A percentile compares a stretch with the other conserved stretches of the same genome.
Evolutionary conservation across 1,284 basidiomycete genomes (phyloP).

Genomic region (Apiotrichum domesticum): DNA sequence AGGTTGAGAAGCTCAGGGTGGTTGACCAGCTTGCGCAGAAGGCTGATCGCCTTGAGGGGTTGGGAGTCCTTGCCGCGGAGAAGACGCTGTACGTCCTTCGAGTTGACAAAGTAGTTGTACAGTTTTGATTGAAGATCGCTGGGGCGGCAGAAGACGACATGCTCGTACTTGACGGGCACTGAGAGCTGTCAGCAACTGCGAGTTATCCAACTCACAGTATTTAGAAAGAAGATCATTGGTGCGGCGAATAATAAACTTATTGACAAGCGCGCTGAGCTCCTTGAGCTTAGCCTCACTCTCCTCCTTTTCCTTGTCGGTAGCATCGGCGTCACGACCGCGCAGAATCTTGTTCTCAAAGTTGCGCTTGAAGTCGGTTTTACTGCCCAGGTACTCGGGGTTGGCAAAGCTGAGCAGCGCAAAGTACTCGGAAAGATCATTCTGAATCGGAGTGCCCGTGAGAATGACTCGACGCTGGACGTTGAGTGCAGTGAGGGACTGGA

Average conservation of each 20-base stretch:
- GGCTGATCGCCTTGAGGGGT: slow-evolving; percentile 93
- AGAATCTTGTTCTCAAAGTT: slow-evolving; percentile 95
- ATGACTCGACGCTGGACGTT: slow-evolving; percentile 93
- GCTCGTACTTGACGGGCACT: slow-evolving; percentile 99
- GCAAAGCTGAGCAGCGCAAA: slow-evolving; percentile 95
- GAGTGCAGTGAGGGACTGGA: slow-evolving; percentile 74
- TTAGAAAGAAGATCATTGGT: slow-evolving; percentile 97
- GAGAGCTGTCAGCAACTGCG: background rate
- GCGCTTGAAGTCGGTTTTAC: slow-evolving; percentile 88
- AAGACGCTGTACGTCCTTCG: slow-evolving; percentile 87
- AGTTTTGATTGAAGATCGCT: slow-evolving; percentile 83
- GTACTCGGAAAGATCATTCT: slow-evolving; percentile 96
- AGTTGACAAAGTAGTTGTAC: slow-evolving; percentile 89
- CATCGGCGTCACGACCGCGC: slow-evolving; percentile 85
- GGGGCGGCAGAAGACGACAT: slow-evolving; percentile 92
- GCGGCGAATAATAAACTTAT: slow-evolving; percentile 93
- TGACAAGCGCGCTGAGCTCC: slow-evolving; percentile 83
- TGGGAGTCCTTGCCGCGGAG: slow-evolving; percentile 87
- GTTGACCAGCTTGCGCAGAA: slow-evolving; percentile 96
- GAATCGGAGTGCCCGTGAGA: slow-evolving; percentile 89
- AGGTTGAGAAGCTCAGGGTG: slow-evolving; percentile 90
- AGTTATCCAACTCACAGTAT: slow-evolving; percentile 64
- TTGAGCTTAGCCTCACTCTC: slow-evolving; percentile 86
- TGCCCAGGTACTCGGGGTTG: slow-evolving; percentile 90
- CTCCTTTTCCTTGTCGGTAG: slow-evolving; percentile 73